Evolutionary conservation across 2,329 filamentous ascomycete genomes (phyloP), one percentile per base, ranked within the genome.

Genomic region (Chrysosporium queenslandicum): DNA sequence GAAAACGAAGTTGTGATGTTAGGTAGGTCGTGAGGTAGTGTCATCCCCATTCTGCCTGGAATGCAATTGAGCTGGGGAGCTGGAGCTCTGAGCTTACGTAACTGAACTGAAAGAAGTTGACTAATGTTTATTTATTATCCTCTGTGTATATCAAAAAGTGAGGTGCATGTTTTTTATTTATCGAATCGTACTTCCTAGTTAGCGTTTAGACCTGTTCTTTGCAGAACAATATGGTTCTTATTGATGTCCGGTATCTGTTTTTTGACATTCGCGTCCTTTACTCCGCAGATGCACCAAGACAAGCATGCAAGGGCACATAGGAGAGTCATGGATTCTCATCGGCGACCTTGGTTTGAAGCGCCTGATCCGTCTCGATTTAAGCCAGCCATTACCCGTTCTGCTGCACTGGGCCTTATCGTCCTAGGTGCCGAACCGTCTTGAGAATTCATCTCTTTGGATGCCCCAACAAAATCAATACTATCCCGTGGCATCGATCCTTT

Each of bases 381-480:
- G 8, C 56, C 59, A 36, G 59, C 56, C 56, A 61, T 61, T 5
- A 62, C 56, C 30, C 58, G 56, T 46, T 64, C 61, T 14, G 56
- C 58, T 20, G 61, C 58, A 48, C 56, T 63, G 30, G 53, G 46
- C 42, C 47, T 58, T 11, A 29, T 14, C 32, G 48, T 58, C 29
- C 48, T 59, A 12, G 54, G 40, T 14, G 50, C 55, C 14, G 55
- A 53, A n/a, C 50, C 61, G 2, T 46, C 59, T 21, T 39, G 50
- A 7, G 55, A 41, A 46, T 47, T 57, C n/a, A 55, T 54, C 7
- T 52, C 53, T 36, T 56, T 54, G 46, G 66, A 54, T 8, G 32
- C 43, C 11, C 21, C 36, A 12, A 73, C 69, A 55, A 74, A 74
- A 5, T 71, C 66, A 47, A 74, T 62, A 9, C 64, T 59, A 14